phyloP scores from a whole-genome alignment of 2,329 filamentous ascomycete genomes.

The Cryphonectria naterciae region DNA sequence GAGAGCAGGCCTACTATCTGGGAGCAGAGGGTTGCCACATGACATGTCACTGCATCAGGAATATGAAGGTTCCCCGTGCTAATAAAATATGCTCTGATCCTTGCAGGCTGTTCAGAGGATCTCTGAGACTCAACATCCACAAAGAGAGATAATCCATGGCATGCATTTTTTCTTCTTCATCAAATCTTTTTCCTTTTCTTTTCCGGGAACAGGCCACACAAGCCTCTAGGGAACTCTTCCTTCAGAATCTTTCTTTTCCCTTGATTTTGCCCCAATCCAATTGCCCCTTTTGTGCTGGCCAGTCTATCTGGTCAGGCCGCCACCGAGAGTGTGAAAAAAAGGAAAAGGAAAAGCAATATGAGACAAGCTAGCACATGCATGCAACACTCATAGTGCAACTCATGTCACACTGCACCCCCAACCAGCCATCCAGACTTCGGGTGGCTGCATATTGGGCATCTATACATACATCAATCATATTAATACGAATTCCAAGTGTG shows the following conservation, averaged over 20 bases:
- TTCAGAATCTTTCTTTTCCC: background rate
- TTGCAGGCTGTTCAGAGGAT: too few species aligned
- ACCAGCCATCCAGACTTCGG: background rate
- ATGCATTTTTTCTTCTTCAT: background rate
- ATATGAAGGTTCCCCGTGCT: too few species aligned
- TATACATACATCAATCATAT: background rate
- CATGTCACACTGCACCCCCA: background rate
- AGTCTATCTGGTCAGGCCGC: background rate
- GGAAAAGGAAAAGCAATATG: background rate
- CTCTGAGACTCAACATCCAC: too few species aligned
- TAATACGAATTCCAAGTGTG: background rate
- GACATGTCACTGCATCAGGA: too few species aligned
- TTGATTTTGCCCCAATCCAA: background rate
- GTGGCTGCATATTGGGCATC: background rate
- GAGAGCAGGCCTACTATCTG: too few species aligned
- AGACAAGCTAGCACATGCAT: background rate
- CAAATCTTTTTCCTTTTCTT: too few species aligned
- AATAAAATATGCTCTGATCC: too few species aligned
- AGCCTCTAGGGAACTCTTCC: too few species aligned
- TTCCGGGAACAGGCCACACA: background rate
- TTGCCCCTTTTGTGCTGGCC: background rate
- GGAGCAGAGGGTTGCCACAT: too few species aligned
- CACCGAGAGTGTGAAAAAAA: background rate
- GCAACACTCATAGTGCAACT: background rate
- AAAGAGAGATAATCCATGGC: too few species aligned